These are phyloP conservation scores for Aspergillus transmontanensis DNA, from an alignment of 2,329 filamentous ascomycete genomes.

Conservation along the genomic window DNA sequence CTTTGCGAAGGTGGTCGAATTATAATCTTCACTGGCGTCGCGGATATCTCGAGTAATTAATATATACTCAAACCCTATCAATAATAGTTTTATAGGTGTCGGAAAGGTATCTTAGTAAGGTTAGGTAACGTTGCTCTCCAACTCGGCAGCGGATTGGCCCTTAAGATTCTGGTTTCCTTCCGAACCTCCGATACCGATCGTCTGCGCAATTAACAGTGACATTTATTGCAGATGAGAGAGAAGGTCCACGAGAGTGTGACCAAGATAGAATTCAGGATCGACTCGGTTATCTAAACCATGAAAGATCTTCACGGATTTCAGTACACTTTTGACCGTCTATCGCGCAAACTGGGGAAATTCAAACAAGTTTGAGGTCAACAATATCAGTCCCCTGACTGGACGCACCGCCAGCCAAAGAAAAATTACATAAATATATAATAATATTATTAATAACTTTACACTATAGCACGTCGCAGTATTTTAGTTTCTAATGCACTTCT, in stretches of 20 bases:
- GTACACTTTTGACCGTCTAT: conserved; percentile 11
- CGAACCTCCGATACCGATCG: background rate
- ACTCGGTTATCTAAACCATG: background rate
- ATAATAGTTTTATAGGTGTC: background rate
- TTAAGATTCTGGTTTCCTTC: background rate
- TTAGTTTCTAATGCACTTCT: background rate
- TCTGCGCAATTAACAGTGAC: background rate
- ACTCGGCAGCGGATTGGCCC: background rate
- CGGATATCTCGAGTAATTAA: background rate
- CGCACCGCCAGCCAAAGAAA: background rate
- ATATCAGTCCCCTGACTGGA: background rate
- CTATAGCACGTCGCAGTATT: background rate
- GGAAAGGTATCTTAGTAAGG: background rate
- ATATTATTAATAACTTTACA: background rate
- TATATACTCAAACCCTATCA: background rate
- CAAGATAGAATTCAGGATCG: background rate
- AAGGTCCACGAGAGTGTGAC: background rate
- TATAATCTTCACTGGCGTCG: conserved; percentile 4
- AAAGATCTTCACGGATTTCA: background rate
- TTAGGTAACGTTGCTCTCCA: background rate
- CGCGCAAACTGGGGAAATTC: conserved; percentile 6
- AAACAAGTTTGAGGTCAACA: background rate
- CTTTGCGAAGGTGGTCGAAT: conserved; percentile 5
- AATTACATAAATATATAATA: background rate
- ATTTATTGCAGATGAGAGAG: background rate